Evolutionary conservation across 352 stramenopile genomes (phyloP).

Genomic region (Phytopythium montanum): DNA sequence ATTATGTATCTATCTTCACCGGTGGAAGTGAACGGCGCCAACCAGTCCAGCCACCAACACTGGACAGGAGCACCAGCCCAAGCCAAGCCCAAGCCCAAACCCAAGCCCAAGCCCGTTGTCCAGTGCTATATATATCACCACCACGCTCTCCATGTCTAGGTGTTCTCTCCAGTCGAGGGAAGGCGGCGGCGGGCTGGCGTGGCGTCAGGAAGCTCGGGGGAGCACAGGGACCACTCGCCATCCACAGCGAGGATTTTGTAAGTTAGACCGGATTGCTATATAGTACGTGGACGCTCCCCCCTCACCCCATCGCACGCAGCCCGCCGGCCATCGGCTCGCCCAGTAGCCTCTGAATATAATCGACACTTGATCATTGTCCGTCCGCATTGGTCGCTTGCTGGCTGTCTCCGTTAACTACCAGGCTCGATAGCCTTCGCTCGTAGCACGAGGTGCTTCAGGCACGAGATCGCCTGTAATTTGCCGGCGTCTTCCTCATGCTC

Average conservation of each 20-base stretch:
- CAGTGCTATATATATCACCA: conserved; percentile 31
- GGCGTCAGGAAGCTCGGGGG: not conserved
- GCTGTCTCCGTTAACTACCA: not conserved
- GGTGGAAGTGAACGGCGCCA: conserved; percentile 25
- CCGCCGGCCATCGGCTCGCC: not conserved
- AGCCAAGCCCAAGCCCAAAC: no score
- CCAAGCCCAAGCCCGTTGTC: conserved; percentile 12
- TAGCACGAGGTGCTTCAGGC: conserved; percentile 62
- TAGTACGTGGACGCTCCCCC: conserved; percentile 13
- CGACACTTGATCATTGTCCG: not conserved
- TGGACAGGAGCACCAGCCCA: not conserved
- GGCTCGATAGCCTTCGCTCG: conserved; percentile 31
- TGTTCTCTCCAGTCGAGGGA: not conserved
- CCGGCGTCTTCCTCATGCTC: conserved; percentile 24
- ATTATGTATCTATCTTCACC: conserved; percentile 19
- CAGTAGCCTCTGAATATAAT: conserved; percentile 4
- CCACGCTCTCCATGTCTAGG: conserved; percentile 4
- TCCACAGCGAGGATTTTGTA: conserved; percentile 9
- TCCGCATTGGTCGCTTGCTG: no score
- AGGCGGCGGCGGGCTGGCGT: not conserved
- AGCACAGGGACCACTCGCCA: conserved; percentile 2
- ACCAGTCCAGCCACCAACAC: not conserved
- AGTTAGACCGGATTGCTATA: conserved; percentile 8
- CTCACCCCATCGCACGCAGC: not conserved
- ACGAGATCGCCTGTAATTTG: conserved; percentile 65